Base-by-base conservation (phyloP, 1,139 yeast genomes). In the Geotrichum klebahnii region DNA sequence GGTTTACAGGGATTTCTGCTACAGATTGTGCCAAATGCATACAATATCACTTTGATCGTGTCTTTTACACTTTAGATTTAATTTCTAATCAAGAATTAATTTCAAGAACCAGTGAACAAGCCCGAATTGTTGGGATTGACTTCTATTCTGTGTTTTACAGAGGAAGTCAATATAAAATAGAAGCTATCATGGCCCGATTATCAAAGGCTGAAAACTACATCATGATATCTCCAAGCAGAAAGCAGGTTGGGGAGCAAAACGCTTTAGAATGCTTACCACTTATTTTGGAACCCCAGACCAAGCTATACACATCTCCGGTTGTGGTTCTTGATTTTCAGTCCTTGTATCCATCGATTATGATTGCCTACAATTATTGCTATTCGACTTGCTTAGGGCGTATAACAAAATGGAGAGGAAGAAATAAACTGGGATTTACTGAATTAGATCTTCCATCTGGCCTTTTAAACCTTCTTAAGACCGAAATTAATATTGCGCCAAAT, bases 141-240 rank as follows among this genome's bases (percentile, higher is more conserved):
- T 92, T 89, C 65, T 78, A 82, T 62, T 88, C 97, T 1, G 89
- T 89, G 16, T 79, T 85, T 55, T 83, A 87, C 50, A 71, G 98
- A 54, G 98, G 98, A 0, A 89, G 97, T 0, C 98, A 92, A 61
- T 92, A 76, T 63, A 90, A 87, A 62, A 96, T 92, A 2, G 98
- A 92, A 62, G 85, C 97, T 0, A 75, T 90, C 38, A 67, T 92
- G 57, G 68, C 80, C 3, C 69, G 98, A 50, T 69, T 92, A 22
- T 77, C 94, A 29, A 88, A 88, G 60, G 73, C 80, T 8, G 96
- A 89, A 63, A 84, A 83, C 61, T 79, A 77, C 50, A 65, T 92
- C 38, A 65, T 89, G 53, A 70, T 83, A 20, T 86, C 97, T 0
- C 97, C 98, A 0, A 80, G 88, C 31, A 83, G 84, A 60, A 72